These are phyloP conservation scores for Ophiostoma sp. DNA, from an alignment of 2,329 filamentous ascomycete species.

Conservation along the genomic window DNA sequence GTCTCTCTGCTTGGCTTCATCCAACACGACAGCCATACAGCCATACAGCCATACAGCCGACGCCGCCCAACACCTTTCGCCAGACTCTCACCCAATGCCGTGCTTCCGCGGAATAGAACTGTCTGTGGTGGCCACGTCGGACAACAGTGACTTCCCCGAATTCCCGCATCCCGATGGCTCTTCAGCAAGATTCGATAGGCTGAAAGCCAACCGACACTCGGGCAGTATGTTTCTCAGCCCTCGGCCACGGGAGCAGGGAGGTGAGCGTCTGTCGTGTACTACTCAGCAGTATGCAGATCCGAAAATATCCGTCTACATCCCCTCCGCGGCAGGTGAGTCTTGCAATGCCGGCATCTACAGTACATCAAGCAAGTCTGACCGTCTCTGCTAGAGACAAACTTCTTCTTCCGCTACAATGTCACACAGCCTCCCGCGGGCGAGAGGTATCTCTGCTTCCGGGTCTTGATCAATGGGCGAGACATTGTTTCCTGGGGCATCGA, in stretches of 20 bases:
- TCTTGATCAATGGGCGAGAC: conserved; percentile 49
- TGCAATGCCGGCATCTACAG: background rate
- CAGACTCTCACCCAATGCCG: conserved; percentile 38
- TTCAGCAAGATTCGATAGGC: conserved; percentile 35
- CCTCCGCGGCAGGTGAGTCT: conserved; percentile 46
- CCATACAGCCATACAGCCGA: background rate
- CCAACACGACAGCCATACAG: no score
- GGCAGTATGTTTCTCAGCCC: conserved; percentile 20
- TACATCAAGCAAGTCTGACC: background rate
- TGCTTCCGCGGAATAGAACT: conserved; percentile 46
- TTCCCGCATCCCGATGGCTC: conserved; percentile 51
- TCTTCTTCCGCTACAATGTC: conserved; percentile 48
- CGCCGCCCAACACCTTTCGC: background rate
- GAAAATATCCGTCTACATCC: conserved; percentile 51
- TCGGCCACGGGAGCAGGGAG: background rate
- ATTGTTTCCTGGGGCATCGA: conserved; percentile 50
- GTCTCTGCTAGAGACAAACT: conserved; percentile 41
- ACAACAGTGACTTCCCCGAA: conserved; percentile 43
- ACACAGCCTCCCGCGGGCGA: conserved; percentile 33
- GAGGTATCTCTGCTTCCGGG: conserved; percentile 49
- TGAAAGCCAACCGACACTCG: conserved; percentile 22
- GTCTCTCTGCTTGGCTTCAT: no score
- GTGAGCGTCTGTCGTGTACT: background rate
- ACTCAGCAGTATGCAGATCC: conserved; percentile 33
- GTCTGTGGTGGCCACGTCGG: conserved; percentile 36